Percentiles rank a stretch among this genome's conserved stretches.
These are phyloP conservation scores for Saccharomyces pastorianus DNA, from an alignment of 1,139 yeast species.

Conservation along the genomic window DNA sequence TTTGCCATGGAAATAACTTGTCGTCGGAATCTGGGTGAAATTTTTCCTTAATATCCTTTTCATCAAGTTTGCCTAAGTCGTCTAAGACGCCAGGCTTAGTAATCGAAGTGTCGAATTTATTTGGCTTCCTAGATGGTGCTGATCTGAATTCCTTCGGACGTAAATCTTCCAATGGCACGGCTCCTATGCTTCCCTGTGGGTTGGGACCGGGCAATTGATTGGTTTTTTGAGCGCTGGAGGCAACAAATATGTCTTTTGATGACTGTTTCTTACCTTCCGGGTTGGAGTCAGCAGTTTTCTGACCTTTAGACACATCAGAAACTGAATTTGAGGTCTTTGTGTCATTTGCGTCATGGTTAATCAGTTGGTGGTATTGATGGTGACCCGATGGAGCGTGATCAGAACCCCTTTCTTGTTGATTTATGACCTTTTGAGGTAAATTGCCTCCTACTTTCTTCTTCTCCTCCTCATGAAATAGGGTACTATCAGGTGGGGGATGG, in stretches of 20 bases:
- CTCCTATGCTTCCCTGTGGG: slow-evolving; percentile 22
- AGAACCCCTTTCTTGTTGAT: slow-evolving; percentile 9
- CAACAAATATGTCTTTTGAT: slow-evolving; percentile 18
- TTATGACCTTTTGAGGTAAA: slow-evolving; percentile 6
- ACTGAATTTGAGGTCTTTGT: neutral
- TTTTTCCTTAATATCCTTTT: slow-evolving; percentile 9
- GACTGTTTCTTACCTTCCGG: neutral
- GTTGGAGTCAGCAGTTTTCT: neutral
- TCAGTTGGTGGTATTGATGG: slow-evolving; percentile 1
- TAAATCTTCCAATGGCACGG: slow-evolving; percentile 26
- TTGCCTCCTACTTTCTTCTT: slow-evolving; percentile 8
- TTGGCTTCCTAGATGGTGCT: slow-evolving; percentile 22
- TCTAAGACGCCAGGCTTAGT: slow-evolving; percentile 19
- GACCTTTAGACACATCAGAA: neutral
- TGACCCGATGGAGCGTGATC: slow-evolving; percentile 5
- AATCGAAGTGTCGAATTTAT: slow-evolving; percentile 26
- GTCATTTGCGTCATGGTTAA: neutral
- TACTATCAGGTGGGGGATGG: neutral
- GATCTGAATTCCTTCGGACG: slow-evolving; percentile 20
- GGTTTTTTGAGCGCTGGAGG: slow-evolving; percentile 17
- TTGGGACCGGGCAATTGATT: slow-evolving; percentile 23
- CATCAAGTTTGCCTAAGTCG: slow-evolving; percentile 8
- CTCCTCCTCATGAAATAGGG: slow-evolving; percentile 3
- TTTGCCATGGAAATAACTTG: slow-evolving; percentile 36
- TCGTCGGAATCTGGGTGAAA: slow-evolving; percentile 12